Percentiles rank a stretch among this genome's conserved stretches.
Conservation (phyloP, 164 flowering plant species). For the Kalanchoe fedtschenkoi region DNA sequence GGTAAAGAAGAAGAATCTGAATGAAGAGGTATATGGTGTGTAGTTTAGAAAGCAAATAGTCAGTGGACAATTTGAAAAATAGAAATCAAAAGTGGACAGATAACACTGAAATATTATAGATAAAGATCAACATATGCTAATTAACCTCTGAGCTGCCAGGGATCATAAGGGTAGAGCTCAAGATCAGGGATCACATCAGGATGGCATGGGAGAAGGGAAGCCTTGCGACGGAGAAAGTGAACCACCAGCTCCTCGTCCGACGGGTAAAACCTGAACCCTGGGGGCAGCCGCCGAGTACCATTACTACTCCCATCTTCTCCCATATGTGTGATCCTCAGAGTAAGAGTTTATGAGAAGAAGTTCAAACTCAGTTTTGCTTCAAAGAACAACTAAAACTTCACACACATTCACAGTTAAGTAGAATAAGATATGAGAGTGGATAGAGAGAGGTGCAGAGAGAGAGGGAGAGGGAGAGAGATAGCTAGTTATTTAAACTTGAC, state of each 20-base stretch:
- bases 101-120: no score
- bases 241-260: conserved; percentile 79
- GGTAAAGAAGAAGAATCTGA: no score
- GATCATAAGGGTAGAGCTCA: conserved; percentile 60
- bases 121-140: background rate
- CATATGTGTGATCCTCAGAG: background rate
- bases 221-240: conserved; percentile 74
- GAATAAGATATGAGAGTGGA: no score
- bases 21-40: no score
- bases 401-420: no score
- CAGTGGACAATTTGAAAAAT: no score
- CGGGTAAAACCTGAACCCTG: conserved; percentile 72
- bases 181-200: conserved; percentile 84
- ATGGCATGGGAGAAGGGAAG: conserved; percentile 44
- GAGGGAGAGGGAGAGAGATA: background rate
- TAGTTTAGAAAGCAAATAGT: no score
- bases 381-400: no score
- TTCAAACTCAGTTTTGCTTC: no score
- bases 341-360: no score
- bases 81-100: no score
- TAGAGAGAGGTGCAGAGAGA: no score
- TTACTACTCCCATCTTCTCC: background rate
- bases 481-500: background rate
- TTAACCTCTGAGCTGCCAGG: conserved; percentile 84
- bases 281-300: conserved; percentile 30